phyloP scores from a whole-genome alignment of 441 rosid species.

The Euphorbia corollata region DNA sequence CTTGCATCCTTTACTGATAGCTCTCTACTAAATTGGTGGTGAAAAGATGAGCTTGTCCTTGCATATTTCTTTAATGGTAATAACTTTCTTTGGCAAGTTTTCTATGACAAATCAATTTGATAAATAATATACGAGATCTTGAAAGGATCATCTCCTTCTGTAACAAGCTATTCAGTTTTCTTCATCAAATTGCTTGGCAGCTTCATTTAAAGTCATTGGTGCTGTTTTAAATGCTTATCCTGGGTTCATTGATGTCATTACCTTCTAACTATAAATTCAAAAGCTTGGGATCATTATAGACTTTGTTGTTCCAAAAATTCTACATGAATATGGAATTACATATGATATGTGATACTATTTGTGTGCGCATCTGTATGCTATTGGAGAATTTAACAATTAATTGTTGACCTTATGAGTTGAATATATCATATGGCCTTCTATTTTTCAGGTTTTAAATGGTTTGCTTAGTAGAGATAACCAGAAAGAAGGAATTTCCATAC shows the following conservation, averaged over 20 bases:
- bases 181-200: background rate
- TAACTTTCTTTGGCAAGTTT: background rate
- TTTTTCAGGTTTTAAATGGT: constrained; percentile 83
- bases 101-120: background rate
- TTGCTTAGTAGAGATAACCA: constrained; percentile 76
- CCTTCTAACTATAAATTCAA: background rate
- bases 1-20: background rate
- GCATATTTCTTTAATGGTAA: background rate
- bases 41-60: background rate
- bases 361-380: background rate
- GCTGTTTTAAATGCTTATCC: background rate
- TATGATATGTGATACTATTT: background rate
- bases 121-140: background rate
- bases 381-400: background rate
- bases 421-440: constrained; percentile 15
- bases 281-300: background rate
- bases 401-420: background rate
- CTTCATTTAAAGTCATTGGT: background rate
- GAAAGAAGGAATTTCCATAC: constrained; percentile 95
- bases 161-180: background rate
- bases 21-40: background rate
- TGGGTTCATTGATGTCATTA: background rate
- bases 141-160: background rate
- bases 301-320: background rate
- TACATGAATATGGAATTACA: background rate